Evolutionary conservation across 2,329 filamentous ascomycete species (phyloP), one percentile per base, ranked within the genome.

Genomic region (Epichloe coenophiala): DNA sequence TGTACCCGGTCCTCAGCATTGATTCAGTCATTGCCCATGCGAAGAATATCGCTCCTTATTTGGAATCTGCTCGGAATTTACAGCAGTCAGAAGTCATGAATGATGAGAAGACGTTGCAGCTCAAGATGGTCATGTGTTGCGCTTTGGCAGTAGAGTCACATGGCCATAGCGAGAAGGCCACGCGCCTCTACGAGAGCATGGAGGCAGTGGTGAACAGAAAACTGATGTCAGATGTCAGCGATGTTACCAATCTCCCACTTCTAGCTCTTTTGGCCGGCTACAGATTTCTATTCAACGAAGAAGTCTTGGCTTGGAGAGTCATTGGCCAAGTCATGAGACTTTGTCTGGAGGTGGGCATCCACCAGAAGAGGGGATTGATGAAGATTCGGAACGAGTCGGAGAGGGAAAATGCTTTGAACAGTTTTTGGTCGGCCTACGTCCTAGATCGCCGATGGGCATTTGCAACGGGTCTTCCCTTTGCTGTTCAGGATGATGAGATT

Each of bases 381-480:
- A 79, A 77, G 52, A 87, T 91, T 45, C 68, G 74, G 7, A 78
- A 85, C 55, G 81, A 86, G 43, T 73, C 80, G 41, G 84, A 89
- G 54, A 77, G 86, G 46, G 72, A 75, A 47, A 75, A 80, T 47
- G 81, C 85, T 0, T 74, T 86, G 31, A 79, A 83, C 47, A 78
- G 87, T 13, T 95, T 94, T 65, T 96, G 88, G 90, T 81, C 84
- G 1, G 81, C 89, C 17, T 95, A 93, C 61, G 83, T 89, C 4
- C 72, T 95, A 39, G 90, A 95, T 63, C 76, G 88, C 39, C 76
- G 89, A 47, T 95, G 88, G 88, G 88, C 85, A 55, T 88, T 95
- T 58, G 86, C 84, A n/a, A 90, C 87, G 0, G 89, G 89, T 0
- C 76, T 95, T 64, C 89, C 89, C 0, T 95, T 88, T 68, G 83